phyloP scores from a whole-genome alignment of 2,329 filamentous ascomycete genomes.

The Trichoderma simmonsii region DNA sequence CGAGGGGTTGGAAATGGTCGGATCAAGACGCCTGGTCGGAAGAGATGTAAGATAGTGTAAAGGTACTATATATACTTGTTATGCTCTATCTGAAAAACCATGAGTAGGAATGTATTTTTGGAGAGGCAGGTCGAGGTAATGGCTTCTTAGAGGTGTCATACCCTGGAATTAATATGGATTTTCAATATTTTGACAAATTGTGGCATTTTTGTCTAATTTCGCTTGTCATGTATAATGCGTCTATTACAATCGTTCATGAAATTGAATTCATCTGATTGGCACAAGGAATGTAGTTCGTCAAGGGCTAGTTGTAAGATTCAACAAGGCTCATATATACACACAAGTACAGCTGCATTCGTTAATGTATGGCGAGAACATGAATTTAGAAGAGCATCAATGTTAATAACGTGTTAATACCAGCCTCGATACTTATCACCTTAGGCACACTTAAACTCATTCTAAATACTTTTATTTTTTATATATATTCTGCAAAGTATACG shows the following conservation, averaged over 20 bases:
- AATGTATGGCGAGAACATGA: background rate
- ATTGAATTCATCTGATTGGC: background rate
- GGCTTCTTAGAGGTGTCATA: background rate
- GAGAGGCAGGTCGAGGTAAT: background rate
- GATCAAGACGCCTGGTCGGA: background rate
- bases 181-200: background rate
- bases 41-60: conserved; percentile 20
- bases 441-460: background rate
- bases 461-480: background rate
- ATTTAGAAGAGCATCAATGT: background rate
- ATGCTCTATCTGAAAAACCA: conserved; percentile 1
- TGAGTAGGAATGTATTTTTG: background rate
- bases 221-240: background rate
- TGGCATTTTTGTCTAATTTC: background rate
- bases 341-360: background rate
- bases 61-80: conserved; percentile 5
- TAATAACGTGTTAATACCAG: background rate
- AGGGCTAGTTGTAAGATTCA: background rate
- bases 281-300: background rate
- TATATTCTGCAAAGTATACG: background rate
- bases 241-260: background rate
- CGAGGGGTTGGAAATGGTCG: background rate
- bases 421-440: background rate
- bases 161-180: background rate
- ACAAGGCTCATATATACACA: background rate